Conservation (phyloP, 2,329 filamentous ascomycete genomes). For the Stylonectria norvegica region DNA sequence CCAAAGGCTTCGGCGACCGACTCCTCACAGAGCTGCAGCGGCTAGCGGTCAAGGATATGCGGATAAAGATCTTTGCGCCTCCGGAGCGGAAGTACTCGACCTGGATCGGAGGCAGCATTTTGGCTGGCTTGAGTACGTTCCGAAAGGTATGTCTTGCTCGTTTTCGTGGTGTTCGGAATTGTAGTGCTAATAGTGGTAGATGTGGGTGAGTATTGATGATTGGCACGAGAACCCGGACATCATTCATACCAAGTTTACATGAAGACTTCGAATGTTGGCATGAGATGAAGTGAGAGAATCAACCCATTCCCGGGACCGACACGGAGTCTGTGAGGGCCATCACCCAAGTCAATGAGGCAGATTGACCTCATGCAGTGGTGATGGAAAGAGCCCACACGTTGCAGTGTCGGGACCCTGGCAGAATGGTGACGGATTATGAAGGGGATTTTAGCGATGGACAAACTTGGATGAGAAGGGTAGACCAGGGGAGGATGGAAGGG, state of each 20-base stretch:
- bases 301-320: too few relatives aligned
- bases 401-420: too few relatives aligned
- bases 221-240: conserved; percentile 99
- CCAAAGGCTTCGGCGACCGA: conserved; percentile 93
- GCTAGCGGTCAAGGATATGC: conserved; percentile 96
- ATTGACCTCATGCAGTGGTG: too few relatives aligned
- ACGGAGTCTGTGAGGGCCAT: too few relatives aligned
- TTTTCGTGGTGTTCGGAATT: not conserved
- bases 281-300: too few relatives aligned
- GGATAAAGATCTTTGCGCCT: conserved; percentile 98
- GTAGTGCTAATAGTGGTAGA: conserved; percentile 51
- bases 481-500: too few relatives aligned
- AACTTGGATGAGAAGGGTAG: conserved; percentile 1
- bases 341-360: too few relatives aligned
- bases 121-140: conserved; percentile 95
- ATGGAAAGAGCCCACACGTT: too few relatives aligned
- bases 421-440: too few relatives aligned
- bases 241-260: conserved; percentile 97
- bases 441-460: conserved; percentile 7
- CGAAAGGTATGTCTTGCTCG: conserved; percentile 68
- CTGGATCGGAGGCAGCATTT: conserved; percentile 97
- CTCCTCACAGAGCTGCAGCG: conserved; percentile 88
- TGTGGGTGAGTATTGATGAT: conserved; percentile 99
- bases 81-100: conserved; percentile 98
- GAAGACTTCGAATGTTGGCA: too few relatives aligned